A percentile compares a stretch with the other conserved stretches of the same genome.
Evolutionary conservation across 495 filamentous ascomycete species (phyloP).

Genomic region (Aspergillus taichungensis): DNA sequence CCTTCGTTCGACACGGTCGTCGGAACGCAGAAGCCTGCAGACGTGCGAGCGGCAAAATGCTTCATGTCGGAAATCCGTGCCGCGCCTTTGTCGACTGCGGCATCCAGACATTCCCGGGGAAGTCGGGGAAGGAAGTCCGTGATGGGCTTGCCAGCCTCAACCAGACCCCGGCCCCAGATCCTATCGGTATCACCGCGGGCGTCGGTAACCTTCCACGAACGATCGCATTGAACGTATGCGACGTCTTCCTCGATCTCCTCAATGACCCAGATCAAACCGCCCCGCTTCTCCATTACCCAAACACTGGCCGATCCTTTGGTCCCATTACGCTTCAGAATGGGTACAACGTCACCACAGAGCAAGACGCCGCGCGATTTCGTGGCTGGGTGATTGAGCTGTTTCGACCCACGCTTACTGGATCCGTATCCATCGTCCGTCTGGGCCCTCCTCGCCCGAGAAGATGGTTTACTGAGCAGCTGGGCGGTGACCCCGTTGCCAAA

Average conservation of each 20-base stretch:
- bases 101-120: conserved; percentile 60
- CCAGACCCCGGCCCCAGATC: conserved; percentile 70
- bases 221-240: conserved; percentile 61
- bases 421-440: conserved; percentile 71
- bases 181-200: conserved; percentile 59
- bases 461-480: conserved; percentile 76
- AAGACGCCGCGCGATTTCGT: conserved; percentile 84
- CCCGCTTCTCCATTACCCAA: conserved; percentile 96
- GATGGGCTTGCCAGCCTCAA: conserved; percentile 59
- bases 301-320: conserved; percentile 83
- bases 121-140: conserved; percentile 69
- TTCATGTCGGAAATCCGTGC: conserved; percentile 57
- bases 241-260: conserved; percentile 97
- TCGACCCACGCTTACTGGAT: conserved; percentile 47
- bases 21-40: conserved; percentile 67
- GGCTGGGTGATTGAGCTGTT: conserved; percentile 46
- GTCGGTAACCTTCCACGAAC: conserved; percentile 58
- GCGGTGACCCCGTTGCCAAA: conserved; percentile 78
- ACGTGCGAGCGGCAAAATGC: conserved; percentile 73
- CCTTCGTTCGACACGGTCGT: conserved; percentile 59
- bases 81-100: conserved; percentile 56
- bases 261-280: conserved; percentile 91
- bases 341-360: conserved; percentile 93
- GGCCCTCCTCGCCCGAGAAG: conserved; percentile 61
- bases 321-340: conserved; percentile 91